Percentiles rank a stretch among this genome's conserved stretches.
Evolutionary conservation across 306 rosid genomes (phyloP).

Genomic region (Prunus davidiana): DNA sequence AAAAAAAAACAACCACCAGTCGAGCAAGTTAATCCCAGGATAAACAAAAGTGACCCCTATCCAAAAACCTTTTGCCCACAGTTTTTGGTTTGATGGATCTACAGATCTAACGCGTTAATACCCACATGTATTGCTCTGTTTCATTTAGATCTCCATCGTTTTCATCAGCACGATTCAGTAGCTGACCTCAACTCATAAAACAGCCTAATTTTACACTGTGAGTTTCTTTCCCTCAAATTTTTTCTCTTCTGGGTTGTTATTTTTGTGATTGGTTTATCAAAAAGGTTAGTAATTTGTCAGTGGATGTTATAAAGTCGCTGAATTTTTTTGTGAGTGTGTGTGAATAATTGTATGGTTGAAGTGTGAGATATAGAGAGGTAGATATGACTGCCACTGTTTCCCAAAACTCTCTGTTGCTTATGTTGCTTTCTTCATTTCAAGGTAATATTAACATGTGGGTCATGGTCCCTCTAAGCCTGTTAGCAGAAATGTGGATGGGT

Average conservation of each 20-base stretch:
- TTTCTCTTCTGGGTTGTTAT: not conserved
- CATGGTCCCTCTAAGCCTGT: not conserved
- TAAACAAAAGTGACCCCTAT: conserved; percentile 2
- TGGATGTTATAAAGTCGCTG: conserved; percentile 9
- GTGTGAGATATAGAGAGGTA: conserved; percentile 20
- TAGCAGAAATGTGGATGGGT: conserved; percentile 18
- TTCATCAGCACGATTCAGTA: conserved; percentile 28
- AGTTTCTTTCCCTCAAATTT: conserved; percentile 18
- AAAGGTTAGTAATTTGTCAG: conserved; percentile 9
- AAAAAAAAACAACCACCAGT: not conserved
- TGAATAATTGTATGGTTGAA: conserved; percentile 14
- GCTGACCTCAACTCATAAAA: conserved; percentile 37
- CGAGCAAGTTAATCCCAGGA: not conserved
- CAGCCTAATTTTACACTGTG: conserved; percentile 24
- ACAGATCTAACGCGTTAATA: conserved; percentile 60
- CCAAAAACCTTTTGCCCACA: conserved; percentile 43
- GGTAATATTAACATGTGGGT: conserved; percentile 10
- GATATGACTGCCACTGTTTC: conserved; percentile 19
- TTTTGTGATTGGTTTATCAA: not conserved
- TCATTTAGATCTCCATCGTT: conserved; percentile 60
- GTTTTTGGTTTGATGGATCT: conserved; percentile 61
- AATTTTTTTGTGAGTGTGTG: conserved; percentile 6
- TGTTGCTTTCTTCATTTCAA: conserved; percentile 4
- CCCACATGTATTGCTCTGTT: conserved; percentile 56
- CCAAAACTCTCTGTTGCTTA: conserved; percentile 1